Conservation (phyloP, 106 monocot species). For the Triglochin maritima region DNA sequence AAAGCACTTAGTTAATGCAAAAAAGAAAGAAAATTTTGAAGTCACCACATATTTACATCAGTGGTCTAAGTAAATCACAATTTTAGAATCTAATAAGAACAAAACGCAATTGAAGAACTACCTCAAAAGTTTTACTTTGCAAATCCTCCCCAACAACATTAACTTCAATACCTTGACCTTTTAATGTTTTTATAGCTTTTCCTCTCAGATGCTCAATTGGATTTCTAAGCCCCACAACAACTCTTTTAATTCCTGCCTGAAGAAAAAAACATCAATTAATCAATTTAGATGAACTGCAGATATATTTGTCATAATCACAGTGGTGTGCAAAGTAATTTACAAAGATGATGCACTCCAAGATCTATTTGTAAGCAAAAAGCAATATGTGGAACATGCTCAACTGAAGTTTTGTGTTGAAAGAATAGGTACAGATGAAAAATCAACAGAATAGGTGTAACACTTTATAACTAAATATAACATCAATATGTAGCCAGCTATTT, state of each 20-base stretch:
- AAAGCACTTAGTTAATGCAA: no score
- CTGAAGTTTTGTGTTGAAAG: no score
- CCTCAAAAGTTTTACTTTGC: constrained; percentile 57
- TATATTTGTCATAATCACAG: no score
- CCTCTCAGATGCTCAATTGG: constrained; percentile 80
- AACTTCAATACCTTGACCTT: constrained; percentile 70
- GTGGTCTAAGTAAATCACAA: not conserved
- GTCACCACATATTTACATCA: not conserved
- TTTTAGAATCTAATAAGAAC: not conserved
- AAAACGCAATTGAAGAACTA: constrained; percentile 5
- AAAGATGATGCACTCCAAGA: no score
- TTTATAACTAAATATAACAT: no score
- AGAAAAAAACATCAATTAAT: constrained; percentile 7
- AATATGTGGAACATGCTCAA: no score
- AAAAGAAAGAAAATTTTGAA: not conserved
- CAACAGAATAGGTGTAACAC: no score
- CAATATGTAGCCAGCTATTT: no score
- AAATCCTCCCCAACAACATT: constrained; percentile 82
- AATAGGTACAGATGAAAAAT: no score
- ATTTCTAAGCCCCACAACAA: constrained; percentile 81
- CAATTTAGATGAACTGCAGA: no score
- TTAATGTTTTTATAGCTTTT: constrained; percentile 52
- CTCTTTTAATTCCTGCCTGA: constrained; percentile 96
- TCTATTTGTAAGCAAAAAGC: no score
- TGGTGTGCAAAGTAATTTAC: no score